These are phyloP conservation scores for Hemisphaericaspora xylanilytica DNA, from an alignment of 1,139 yeast species.

Conservation along the genomic window DNA sequence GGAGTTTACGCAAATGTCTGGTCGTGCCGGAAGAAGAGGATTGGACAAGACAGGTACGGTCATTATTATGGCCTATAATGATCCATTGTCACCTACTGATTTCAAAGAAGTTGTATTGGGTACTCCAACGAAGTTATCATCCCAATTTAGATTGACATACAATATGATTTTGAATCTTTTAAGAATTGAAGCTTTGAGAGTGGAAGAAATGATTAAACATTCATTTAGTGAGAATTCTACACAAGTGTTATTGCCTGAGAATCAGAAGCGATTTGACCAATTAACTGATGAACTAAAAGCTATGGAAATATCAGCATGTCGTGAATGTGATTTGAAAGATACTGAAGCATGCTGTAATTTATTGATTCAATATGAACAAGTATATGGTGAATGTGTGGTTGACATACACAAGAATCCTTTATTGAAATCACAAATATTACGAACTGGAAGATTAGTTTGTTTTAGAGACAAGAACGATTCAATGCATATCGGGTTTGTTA, in stretches of 20 bases:
- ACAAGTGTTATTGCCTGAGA: constrained; percentile 84
- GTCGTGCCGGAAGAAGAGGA: constrained; percentile 98
- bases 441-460: constrained; percentile 59
- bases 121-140: constrained; percentile 80
- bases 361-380: constrained; percentile 43
- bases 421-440: constrained; percentile 44
- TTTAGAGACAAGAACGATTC: constrained; percentile 47
- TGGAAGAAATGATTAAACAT: constrained; percentile 96
- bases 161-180: constrained; percentile 90
- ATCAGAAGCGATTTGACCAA: constrained; percentile 60
- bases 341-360: constrained; percentile 46
- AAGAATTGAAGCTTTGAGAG: constrained; percentile 89
- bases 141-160: constrained; percentile 91
- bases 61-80: constrained; percentile 83
- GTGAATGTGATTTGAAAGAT: constrained; percentile 34
- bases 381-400: constrained; percentile 45
- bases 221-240: constrained; percentile 91
- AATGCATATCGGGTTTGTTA: constrained; percentile 54
- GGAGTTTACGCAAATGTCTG: constrained; percentile 98
- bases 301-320: constrained; percentile 37
- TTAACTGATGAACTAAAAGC: constrained; percentile 48
- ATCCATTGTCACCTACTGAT: constrained; percentile 58
- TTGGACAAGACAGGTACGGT: constrained; percentile 92
- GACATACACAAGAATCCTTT: constrained; percentile 48
- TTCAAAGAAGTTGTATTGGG: constrained; percentile 84